Percentiles rank a stretch among this genome's conserved stretches.
These are phyloP conservation scores for Ophiocordyceps robertsii DNA, from an alignment of 2,329 filamentous ascomycete species.

Conservation along the genomic window DNA sequence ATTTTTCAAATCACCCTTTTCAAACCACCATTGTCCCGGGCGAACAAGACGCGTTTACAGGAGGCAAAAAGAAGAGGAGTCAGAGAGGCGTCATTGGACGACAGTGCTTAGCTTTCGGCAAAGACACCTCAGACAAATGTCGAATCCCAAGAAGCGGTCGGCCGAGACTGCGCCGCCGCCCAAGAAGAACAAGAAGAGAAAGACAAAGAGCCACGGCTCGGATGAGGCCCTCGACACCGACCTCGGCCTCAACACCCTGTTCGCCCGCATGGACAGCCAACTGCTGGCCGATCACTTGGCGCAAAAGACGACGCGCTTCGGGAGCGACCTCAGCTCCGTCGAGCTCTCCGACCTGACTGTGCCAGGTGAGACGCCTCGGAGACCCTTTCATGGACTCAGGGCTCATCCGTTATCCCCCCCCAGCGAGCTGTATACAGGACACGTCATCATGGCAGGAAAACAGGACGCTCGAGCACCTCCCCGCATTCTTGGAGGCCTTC, in stretches of 20 bases:
- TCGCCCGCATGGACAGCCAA: constrained; percentile 70
- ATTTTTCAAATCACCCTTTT: no score
- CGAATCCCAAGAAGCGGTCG: constrained; percentile 40
- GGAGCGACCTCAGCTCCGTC: constrained; percentile 65
- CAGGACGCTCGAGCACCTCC: constrained; percentile 58
- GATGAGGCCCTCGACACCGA: constrained; percentile 51
- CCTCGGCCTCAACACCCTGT: constrained; percentile 64
- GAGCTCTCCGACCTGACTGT: constrained; percentile 76
- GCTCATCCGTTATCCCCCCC: constrained; percentile 2
- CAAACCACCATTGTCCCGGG: no score
- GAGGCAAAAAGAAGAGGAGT: no score
- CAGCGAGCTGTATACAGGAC: constrained; percentile 64
- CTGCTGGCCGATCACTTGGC: constrained; percentile 78
- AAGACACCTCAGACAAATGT: constrained; percentile 15
- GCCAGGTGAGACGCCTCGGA: constrained; percentile 41
- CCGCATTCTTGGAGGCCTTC: constrained; percentile 63
- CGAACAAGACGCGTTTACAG: no score
- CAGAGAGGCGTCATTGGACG: no score
- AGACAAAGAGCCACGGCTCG: constrained; percentile 35
- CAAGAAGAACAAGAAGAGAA: constrained; percentile 41
- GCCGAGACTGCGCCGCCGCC: constrained; percentile 29
- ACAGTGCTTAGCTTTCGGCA: background rate
- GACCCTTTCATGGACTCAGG: background rate
- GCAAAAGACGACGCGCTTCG: constrained; percentile 64
- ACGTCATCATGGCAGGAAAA: constrained; percentile 59